Base-by-base conservation (phyloP, 345 rosid species). In the Salix exigua region DNA sequence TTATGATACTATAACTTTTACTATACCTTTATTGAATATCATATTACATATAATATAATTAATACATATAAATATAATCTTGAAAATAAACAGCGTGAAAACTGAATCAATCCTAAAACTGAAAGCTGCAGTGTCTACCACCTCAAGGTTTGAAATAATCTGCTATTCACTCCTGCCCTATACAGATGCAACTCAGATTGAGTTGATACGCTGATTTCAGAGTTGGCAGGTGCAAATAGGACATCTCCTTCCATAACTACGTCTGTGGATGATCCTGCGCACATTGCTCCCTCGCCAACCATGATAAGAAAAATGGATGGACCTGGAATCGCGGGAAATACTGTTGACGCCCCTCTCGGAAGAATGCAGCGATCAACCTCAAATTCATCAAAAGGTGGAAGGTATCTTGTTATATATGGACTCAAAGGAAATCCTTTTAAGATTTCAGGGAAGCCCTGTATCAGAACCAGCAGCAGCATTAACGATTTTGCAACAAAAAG, bases 301-400 rank as follows among this genome's bases (percentile, higher is more conserved):
- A 82, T 85, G 53, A 88, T 86, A 63, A 96, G 73, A 75, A 91
- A 88, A 75, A 96, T 82, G 21, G 99, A 94, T 53, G 99, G 99
- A 46, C 98, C 99, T 9, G 84, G 82, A 50, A 89, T 82, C 31
- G 91, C 86, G 1, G 94, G 92, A 73, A 96, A 96, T 81, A 88
- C 85, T 0, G 94, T 83, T 0, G 96, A 86, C 71, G 87, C 85
- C 37, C 89, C 94, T 62, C 74, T 42, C 2, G 96, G 97, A 63
- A 96, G 94, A 71, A 85, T 66, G 83, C 98, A 93, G 35, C 79
- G 61, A 84, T 94, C 98, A 10, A 94, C 90, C 85, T 92, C 98
- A 18, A 96, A 96, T 81, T 96, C 99, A 30, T 92, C 93, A 28
- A 96, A 96, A 5, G 99, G 97, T 1, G 98, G 98, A 23, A 88